phyloP scores from a whole-genome alignment of 305 asterid species.

The Caryopteris hybrid region DNA sequence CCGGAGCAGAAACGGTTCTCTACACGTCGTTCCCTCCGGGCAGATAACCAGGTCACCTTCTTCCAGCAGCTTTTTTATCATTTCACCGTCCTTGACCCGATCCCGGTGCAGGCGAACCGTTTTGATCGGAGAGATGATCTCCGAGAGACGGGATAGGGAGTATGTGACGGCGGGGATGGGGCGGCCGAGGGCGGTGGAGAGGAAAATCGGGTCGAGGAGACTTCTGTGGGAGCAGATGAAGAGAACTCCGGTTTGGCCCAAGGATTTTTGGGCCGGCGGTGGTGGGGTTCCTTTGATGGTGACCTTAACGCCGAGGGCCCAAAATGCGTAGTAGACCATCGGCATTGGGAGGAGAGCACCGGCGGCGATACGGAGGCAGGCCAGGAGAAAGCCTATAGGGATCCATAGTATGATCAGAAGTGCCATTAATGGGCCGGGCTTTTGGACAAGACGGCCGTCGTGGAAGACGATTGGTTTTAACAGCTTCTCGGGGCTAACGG shows the following conservation, averaged over 20 bases:
- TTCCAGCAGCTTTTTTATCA: constrained; percentile 48
- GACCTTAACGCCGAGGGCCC: constrained; percentile 40
- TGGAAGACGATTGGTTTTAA: constrained; percentile 67
- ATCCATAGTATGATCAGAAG: constrained; percentile 49
- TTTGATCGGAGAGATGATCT: constrained; percentile 51
- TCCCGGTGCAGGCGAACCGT: constrained; percentile 54
- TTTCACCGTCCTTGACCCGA: constrained; percentile 47
- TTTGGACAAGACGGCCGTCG: constrained; percentile 60
- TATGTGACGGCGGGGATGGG: constrained; percentile 58
- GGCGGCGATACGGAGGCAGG: constrained; percentile 43
- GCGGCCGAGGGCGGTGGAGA: constrained; percentile 50
- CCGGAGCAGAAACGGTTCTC: constrained; percentile 68
- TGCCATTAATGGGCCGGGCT: constrained; percentile 45
- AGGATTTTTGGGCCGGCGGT: constrained; percentile 30
- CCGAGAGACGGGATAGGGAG: constrained; percentile 47
- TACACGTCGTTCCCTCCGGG: constrained; percentile 81
- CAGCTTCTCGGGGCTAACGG: constrained; percentile 39
- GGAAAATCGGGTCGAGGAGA: constrained; percentile 57
- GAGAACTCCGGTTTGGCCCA: constrained; percentile 33
- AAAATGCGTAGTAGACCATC: constrained; percentile 31
- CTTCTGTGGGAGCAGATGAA: constrained; percentile 66
- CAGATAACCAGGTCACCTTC: constrained; percentile 71
- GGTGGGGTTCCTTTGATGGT: constrained; percentile 36
- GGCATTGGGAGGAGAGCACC: constrained; percentile 57
- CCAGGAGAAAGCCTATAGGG: constrained; percentile 50